Evolutionary conservation across 495 filamentous ascomycete species (phyloP).

Genomic region (Lasiosphaeria hispida): DNA sequence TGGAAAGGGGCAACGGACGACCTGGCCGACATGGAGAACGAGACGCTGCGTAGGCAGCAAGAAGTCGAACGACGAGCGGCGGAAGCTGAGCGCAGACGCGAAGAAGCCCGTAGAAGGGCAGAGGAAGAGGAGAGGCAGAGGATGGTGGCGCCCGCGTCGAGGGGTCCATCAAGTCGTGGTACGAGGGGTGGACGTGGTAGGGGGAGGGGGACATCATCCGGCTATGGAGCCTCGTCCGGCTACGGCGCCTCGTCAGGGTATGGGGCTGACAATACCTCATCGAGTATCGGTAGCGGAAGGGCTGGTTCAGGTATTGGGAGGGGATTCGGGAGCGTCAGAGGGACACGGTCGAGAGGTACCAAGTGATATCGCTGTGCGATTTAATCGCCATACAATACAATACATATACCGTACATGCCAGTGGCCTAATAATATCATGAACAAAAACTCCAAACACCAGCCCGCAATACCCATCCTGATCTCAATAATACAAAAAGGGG

Average conservation of each 20-base stretch:
- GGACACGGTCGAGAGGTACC: constrained; percentile 14
- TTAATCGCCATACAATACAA: background rate
- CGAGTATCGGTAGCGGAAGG: constrained; percentile 30
- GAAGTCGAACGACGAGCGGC: constrained; percentile 70
- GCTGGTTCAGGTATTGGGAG: constrained; percentile 42
- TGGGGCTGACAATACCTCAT: constrained; percentile 29
- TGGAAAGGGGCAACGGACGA: constrained; percentile 91
- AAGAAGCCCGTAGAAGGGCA: constrained; percentile 63
- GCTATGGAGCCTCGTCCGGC: constrained; percentile 19
- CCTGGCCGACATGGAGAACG: constrained; percentile 76
- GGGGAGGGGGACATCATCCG: constrained; percentile 7
- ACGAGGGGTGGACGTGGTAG: constrained; percentile 17
- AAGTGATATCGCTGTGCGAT: background rate
- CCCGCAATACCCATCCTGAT: background rate
- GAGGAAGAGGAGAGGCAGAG: constrained; percentile 69
- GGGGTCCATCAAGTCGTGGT: constrained; percentile 25
- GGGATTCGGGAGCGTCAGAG: constrained; percentile 27
- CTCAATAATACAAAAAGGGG: background rate
- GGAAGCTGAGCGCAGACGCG: constrained; percentile 72
- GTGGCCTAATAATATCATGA: background rate
- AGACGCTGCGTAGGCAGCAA: constrained; percentile 64
- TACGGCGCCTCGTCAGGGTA: constrained; percentile 26
- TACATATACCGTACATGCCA: background rate
- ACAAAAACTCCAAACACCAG: background rate
- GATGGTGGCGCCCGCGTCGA: constrained; percentile 36